A percentile compares a stretch with the other conserved stretches of the same genome.
Conservation (phyloP, 2,329 filamentous ascomycete genomes). For the Colletotrichum spinosum region DNA sequence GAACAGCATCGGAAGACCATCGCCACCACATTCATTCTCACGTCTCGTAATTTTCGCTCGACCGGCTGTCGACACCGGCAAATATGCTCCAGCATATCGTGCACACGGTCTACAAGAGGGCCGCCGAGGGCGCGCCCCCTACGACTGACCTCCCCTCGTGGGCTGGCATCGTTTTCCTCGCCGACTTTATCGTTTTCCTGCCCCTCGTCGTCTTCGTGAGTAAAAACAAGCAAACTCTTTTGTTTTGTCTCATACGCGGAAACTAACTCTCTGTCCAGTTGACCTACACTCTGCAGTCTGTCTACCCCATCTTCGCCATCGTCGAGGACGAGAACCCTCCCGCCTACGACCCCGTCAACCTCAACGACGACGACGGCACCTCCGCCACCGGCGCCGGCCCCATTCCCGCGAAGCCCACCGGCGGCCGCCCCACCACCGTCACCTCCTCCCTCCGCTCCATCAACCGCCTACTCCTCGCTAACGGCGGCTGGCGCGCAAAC, state of each 20-base stretch:
- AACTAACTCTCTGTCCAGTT: conserved; percentile 47
- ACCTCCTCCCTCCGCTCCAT: conserved; percentile 65
- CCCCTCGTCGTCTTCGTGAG: conserved; percentile 58
- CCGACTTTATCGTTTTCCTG: conserved; percentile 57
- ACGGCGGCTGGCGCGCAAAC: conserved; percentile 72
- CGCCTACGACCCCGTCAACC: conserved; percentile 63
- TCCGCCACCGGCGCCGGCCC: conserved; percentile 43
- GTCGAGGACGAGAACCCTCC: conserved; percentile 69
- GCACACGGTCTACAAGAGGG: conserved; percentile 48
- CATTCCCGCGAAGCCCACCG: conserved; percentile 42
- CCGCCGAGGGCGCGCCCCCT: conserved; percentile 43
- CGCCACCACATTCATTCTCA: neutral
- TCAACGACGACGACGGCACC: conserved; percentile 52
- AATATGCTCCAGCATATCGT: conserved; percentile 27
- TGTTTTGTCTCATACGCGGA: no score
- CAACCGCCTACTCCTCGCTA: conserved; percentile 66
- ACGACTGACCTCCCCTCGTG: conserved; percentile 51
- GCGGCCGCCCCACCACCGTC: conserved; percentile 52
- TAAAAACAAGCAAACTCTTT: no score
- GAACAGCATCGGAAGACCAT: neutral
- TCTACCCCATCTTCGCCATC: conserved; percentile 68
- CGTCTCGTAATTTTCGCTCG: conserved; percentile 2
- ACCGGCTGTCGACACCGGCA: neutral
- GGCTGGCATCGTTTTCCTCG: conserved; percentile 52
- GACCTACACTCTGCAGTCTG: conserved; percentile 61